Evolutionary conservation across 2,329 filamentous ascomycete species (phyloP), one percentile per base, ranked within the genome.

Genomic region (Ophiocordyceps sinensis): DNA sequence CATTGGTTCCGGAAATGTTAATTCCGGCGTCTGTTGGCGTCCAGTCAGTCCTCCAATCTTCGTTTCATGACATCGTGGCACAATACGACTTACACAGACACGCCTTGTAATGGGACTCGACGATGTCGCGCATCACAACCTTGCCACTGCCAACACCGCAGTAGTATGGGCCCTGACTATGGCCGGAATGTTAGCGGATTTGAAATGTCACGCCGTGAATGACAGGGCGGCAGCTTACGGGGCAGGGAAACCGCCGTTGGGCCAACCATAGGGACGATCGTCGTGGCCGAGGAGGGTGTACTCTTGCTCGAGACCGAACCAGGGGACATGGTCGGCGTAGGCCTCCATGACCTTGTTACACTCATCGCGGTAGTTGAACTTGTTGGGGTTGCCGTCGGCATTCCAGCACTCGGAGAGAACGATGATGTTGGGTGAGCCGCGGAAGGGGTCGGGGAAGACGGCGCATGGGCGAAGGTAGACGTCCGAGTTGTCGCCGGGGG

Each of bases 241-340:
- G 62, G 84, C 87, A 49, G 87, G 87, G 81, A 81, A 94, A 58
- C 86, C 86, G 58, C 81, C 79, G 66, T 47, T 31, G 48, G 63
- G 64, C 63, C 63, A 66, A 68, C 91, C 91, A 58, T 87, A 95
- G 42, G 91, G 91, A 68, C 86, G 82, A 64, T 87, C 84, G 53
- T 81, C 77, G 52, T 79, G 67, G 58, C 89, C 88, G 53, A 96
- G 57, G 12, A 66, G 54, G 9, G 63, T 96, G 76, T 96, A 96
- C 67, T 96, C 89, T 63, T 96, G 89, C 64, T 94, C 89, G 15
- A 98, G 79, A 67, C 91, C 91, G 67, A 96, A 98, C 91, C 89
- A 96, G 59, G 91, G 88, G 62, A 83, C 73, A 56, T 89, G 81
- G 43, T 78, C 71, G 62, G 79, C 79, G 65, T 95, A 79, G 48